phyloP scores from a whole-genome alignment of 2,329 filamentous ascomycete genomes.

The Neonectria magnoliae region DNA sequence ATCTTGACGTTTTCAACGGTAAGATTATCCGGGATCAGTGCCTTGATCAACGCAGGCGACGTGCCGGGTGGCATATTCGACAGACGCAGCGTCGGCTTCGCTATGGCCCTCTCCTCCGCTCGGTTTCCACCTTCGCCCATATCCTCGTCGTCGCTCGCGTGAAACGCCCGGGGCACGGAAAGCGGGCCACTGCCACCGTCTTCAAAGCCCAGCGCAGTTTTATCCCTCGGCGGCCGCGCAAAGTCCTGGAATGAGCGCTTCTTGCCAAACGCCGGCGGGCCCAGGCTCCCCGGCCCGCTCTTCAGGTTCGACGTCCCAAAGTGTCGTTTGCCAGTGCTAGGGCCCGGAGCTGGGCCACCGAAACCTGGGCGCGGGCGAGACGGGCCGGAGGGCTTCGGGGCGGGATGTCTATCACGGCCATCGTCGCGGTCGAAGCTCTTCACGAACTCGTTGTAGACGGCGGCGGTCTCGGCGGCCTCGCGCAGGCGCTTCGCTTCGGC shows the following conservation, averaged over 20 bases:
- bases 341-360: slow-evolving; percentile 37
- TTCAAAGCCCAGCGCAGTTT: slow-evolving; percentile 48
- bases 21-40: slow-evolving; percentile 67
- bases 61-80: slow-evolving; percentile 69
- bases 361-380: slow-evolving; percentile 43
- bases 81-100: slow-evolving; percentile 71
- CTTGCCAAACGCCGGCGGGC: slow-evolving; percentile 61
- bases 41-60: slow-evolving; percentile 68
- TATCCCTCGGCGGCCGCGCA: slow-evolving; percentile 49
- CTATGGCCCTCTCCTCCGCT: slow-evolving; percentile 67
- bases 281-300: slow-evolving; percentile 71
- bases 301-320: slow-evolving; percentile 67
- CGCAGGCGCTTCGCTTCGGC: slow-evolving; percentile 87
- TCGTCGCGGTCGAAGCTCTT: slow-evolving; percentile 78
- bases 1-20: slow-evolving; percentile 80
- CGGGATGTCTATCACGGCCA: slow-evolving; percentile 49
- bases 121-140: slow-evolving; percentile 54
- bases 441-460: slow-evolving; percentile 87
- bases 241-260: slow-evolving; percentile 62
- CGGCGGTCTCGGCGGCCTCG: slow-evolving; percentile 87
- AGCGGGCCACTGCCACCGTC: slow-evolving; percentile 58
- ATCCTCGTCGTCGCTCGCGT: slow-evolving; percentile 71
- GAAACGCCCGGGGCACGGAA: slow-evolving; percentile 75
- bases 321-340: slow-evolving; percentile 65
- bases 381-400: slow-evolving; percentile 25